A percentile compares a stretch with the other conserved stretches of the same genome.
These are phyloP conservation scores for Lentinula guzmanii DNA, from an alignment of 768 basidiomycete species.

Conservation along the genomic window DNA sequence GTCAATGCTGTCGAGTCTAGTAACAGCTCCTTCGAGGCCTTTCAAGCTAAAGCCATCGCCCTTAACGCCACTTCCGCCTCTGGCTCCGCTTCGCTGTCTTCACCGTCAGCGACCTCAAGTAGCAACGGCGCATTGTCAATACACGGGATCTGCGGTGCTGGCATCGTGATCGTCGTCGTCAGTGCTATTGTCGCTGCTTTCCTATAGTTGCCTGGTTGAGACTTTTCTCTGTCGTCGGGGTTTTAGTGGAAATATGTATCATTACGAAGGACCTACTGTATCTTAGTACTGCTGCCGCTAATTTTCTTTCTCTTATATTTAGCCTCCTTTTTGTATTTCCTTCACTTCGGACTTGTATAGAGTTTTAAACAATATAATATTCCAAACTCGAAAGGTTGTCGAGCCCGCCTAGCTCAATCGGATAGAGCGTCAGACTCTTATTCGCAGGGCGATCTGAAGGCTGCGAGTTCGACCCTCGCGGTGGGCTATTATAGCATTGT, in stretches of 20 bases:
- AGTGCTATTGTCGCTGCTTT: slow-evolving; percentile 16
- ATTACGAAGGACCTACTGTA: background rate
- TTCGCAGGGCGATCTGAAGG: background rate
- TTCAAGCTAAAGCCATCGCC: slow-evolving; percentile 38
- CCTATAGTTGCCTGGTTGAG: slow-evolving; percentile 7
- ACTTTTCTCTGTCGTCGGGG: background rate
- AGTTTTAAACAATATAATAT: background rate
- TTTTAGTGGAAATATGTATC: background rate
- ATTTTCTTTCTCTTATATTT: background rate
- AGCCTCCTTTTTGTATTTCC: background rate
- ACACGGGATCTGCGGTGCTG: slow-evolving; percentile 16
- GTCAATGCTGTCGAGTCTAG: slow-evolving; percentile 46
- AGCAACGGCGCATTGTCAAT: slow-evolving; percentile 9
- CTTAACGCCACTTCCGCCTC: slow-evolving; percentile 30
- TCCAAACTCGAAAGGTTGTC: background rate
- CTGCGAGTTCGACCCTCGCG: slow-evolving; percentile 5
- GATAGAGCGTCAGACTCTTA: slow-evolving; percentile 64
- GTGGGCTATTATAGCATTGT: background rate
- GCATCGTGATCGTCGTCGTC: slow-evolving; percentile 17
- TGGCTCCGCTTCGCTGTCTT: slow-evolving; percentile 12
- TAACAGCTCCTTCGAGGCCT: slow-evolving; percentile 49
- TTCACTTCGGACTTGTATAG: background rate
- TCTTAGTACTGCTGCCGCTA: background rate
- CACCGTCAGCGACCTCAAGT: slow-evolving; percentile 11
- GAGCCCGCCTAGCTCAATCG: slow-evolving; percentile 59